Conservation (phyloP, 352 stramenopile genomes). For the Poterioochromonas sp. region DNA sequence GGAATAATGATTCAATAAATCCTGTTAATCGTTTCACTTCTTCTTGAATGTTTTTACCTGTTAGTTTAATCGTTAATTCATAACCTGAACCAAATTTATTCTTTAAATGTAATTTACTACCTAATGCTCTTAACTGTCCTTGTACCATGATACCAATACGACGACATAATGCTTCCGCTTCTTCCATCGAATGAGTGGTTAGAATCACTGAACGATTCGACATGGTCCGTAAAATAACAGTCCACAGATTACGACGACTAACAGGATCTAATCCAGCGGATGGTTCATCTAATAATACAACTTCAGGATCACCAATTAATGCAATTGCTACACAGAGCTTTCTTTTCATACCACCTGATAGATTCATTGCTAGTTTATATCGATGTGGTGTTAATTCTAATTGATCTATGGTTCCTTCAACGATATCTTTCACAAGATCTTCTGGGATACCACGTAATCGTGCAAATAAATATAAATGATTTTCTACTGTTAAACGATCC, state of each 20-base stretch:
- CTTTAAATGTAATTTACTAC: conserved; percentile 85
- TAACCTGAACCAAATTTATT: conserved; percentile 85
- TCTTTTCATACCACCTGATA: conserved; percentile 67
- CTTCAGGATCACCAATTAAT: conserved; percentile 60
- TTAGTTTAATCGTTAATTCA: conserved; percentile 66
- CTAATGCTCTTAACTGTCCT: conserved; percentile 57
- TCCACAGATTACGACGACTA: conserved; percentile 34
- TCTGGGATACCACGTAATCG: conserved; percentile 35
- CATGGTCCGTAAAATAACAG: background rate
- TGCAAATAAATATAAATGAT: conserved; percentile 12
- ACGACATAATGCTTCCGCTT: conserved; percentile 52
- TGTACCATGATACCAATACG: conserved; percentile 81
- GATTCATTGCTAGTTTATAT: background rate
- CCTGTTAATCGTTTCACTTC: background rate
- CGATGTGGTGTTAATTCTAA: conserved; percentile 28
- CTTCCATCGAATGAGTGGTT: conserved; percentile 91
- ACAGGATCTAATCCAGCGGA: conserved; percentile 66
- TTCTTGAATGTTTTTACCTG: background rate
- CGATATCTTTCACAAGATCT: background rate
- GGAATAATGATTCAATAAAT: background rate
- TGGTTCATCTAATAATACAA: conserved; percentile 78
- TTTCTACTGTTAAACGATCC: conserved; percentile 1
- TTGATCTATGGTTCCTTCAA: conserved; percentile 26
- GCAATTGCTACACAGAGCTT: conserved; percentile 75
- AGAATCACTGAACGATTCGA: conserved; percentile 64